Conservation (phyloP, 2,329 filamentous ascomycete genomes). For the Pseudonectria buxi region DNA sequence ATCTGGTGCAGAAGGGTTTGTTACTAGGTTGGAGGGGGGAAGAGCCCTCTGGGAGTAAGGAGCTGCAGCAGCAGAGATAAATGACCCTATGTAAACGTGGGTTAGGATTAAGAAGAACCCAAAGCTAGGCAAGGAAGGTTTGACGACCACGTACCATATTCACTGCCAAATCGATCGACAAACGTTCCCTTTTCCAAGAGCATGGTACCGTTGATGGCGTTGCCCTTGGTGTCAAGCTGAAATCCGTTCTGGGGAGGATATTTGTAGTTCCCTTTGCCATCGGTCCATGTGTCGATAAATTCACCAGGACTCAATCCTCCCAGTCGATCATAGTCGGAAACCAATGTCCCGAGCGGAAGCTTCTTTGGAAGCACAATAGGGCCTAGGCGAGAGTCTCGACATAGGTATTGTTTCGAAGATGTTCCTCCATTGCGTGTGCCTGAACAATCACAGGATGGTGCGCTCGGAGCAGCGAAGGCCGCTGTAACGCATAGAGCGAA, state of each 20-base stretch:
- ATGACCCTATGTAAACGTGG: slow-evolving; percentile 17
- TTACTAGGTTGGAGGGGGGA: slow-evolving; percentile 39
- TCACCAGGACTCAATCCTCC: slow-evolving; percentile 33
- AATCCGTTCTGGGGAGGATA: slow-evolving; percentile 40
- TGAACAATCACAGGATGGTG: slow-evolving; percentile 14
- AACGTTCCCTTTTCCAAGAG: slow-evolving; percentile 34
- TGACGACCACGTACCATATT: slow-evolving; percentile 35
- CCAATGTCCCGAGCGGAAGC: slow-evolving; percentile 26
- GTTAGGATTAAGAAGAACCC: slow-evolving; percentile 6
- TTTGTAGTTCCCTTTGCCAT: slow-evolving; percentile 18
- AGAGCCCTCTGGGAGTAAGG: slow-evolving; percentile 41
- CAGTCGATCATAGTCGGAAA: slow-evolving; percentile 31
- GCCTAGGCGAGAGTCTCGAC: slow-evolving; percentile 31
- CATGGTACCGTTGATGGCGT: slow-evolving; percentile 34
- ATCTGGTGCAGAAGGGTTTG: slow-evolving; percentile 20
- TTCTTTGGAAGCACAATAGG: slow-evolving; percentile 27
- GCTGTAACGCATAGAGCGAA: slow-evolving; percentile 11
- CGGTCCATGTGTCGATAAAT: slow-evolving; percentile 32
- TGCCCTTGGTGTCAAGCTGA: slow-evolving; percentile 25
- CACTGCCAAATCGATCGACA: slow-evolving; percentile 42
- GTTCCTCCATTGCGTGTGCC: slow-evolving; percentile 15
- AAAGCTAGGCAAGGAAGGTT: no score
- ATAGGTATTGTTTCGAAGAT: slow-evolving; percentile 22
- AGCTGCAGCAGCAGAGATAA: slow-evolving; percentile 35
- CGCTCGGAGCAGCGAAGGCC: slow-evolving; percentile 6